Evolutionary conservation across 2,329 filamentous ascomycete species (phyloP).

Genomic region (Aspergillus calidoustus): DNA sequence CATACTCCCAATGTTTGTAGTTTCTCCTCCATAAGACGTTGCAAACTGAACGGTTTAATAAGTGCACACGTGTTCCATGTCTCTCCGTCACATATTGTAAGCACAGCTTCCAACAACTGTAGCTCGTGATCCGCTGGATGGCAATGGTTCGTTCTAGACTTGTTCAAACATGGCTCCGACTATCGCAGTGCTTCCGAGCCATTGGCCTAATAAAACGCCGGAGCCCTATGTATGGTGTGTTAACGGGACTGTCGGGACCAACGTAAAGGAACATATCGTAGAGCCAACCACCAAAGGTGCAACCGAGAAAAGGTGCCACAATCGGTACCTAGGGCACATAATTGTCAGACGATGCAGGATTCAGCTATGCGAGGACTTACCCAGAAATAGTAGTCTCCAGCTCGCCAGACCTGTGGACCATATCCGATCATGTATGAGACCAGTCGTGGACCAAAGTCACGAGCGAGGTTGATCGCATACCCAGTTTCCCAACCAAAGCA

Average conservation of each 20-base stretch:
- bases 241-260: constrained; percentile 68
- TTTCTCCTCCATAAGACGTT: not conserved
- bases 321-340: constrained; percentile 64
- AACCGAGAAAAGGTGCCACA: constrained; percentile 70
- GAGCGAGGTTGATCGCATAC: constrained; percentile 74
- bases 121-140: not conserved
- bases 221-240: constrained; percentile 69
- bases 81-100: not conserved
- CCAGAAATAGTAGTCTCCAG: constrained; percentile 75
- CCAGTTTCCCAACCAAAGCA: constrained; percentile 79
- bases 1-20: not conserved
- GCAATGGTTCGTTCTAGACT: not conserved
- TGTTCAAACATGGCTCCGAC: not conserved
- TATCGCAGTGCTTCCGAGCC: constrained; percentile 62
- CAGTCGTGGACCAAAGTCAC: constrained; percentile 72
- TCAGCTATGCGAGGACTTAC: constrained; percentile 42
- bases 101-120: not conserved
- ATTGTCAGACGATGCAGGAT: not conserved
- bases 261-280: constrained; percentile 73
- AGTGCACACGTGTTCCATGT: not conserved
- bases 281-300: constrained; percentile 65
- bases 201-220: constrained; percentile 51
- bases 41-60: not conserved
- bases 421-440: constrained; percentile 72
- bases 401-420: constrained; percentile 67